These are phyloP conservation scores for Isabelozyma heimii DNA, from an alignment of 805 yeast species.

Conservation along the genomic window DNA sequence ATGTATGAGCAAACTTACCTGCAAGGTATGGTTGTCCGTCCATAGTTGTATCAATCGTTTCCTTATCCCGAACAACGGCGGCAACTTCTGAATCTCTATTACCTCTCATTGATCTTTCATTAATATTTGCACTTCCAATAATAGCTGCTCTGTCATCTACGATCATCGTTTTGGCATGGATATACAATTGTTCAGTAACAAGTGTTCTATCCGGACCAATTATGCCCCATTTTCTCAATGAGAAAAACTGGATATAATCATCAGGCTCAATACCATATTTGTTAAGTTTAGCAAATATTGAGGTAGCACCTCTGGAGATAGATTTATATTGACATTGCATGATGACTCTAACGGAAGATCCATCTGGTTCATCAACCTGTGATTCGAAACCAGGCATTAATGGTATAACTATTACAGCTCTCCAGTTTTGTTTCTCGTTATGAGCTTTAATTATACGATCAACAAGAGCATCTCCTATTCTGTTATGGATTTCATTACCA, in stretches of 20 bases:
- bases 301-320: constrained; percentile 83
- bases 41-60: constrained; percentile 68
- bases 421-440: constrained; percentile 74
- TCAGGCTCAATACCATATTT: constrained; percentile 83
- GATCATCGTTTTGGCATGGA: constrained; percentile 88
- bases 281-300: constrained; percentile 79
- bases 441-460: constrained; percentile 91
- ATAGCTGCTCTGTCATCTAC: constrained; percentile 93
- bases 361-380: constrained; percentile 89
- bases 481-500: constrained; percentile 79
- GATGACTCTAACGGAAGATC: constrained; percentile 90
- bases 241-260: constrained; percentile 87
- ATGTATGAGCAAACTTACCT: constrained; percentile 83
- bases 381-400: constrained; percentile 97
- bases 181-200: constrained; percentile 87
- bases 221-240: constrained; percentile 93
- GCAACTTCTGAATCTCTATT: constrained; percentile 93
- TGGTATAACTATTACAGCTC: constrained; percentile 88
- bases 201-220: constrained; percentile 72
- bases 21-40: constrained; percentile 79
- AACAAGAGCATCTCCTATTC: constrained; percentile 96
- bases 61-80: constrained; percentile 80
- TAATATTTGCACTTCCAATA: constrained; percentile 96
- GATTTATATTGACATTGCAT: constrained; percentile 96
- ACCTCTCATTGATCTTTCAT: constrained; percentile 96